Base-by-base conservation (phyloP, 2,329 filamentous ascomycete genomes). In the Neonectria ditissima region DNA sequence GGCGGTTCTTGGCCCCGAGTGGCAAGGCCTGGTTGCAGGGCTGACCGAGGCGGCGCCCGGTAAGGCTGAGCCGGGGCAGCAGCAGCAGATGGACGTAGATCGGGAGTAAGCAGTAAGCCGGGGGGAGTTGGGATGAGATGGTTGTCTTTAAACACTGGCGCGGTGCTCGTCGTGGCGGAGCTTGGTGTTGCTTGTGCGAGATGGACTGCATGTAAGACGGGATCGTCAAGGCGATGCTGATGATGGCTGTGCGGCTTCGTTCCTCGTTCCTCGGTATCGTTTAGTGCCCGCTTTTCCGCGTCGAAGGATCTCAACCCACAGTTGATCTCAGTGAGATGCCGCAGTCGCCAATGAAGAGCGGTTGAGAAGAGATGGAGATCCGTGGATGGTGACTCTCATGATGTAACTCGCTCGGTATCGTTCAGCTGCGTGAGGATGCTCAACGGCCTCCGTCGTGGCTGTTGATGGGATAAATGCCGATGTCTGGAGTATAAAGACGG, bases 191-290 rank as follows among this genome's bases (percentile, higher is more conserved):
- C n/a, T n/a, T n/a, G n/a, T n/a, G n/a, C n/a, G n/a, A n/a, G n/a
- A n/a, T n/a, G n/a, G n/a, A n/a, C n/a, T n/a, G n/a, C 16, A 41
- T 41, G n/a, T 20, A 41, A 41, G n/a, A 41, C n/a, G 37, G 6
- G n/a, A 41, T 41, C 37, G 37, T 18, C n/a, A 4, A 41, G 24
- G 24, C 24, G 24, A 26, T 26, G 24, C 37, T 3, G 16, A 37
- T 10, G 37, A 7, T 39, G 37, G 37, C 37, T 39, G 7, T 20
- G 37, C 22, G 20, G 16, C 26, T 41, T 53, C 51, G 30, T n/a
- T 48, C 30, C 52, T 34, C 44, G 56, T 44, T 53, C 37, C 51
- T 60, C 51, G 50, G 45, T 63, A 43, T 63, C 61, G 56, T 26
- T 55, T 30, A 51, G 14, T 44, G 16, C 26, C 60, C 55, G 34